Evolutionary conservation across 495 filamentous ascomycete genomes (phyloP).

Genomic region (Penicillium daleae): DNA sequence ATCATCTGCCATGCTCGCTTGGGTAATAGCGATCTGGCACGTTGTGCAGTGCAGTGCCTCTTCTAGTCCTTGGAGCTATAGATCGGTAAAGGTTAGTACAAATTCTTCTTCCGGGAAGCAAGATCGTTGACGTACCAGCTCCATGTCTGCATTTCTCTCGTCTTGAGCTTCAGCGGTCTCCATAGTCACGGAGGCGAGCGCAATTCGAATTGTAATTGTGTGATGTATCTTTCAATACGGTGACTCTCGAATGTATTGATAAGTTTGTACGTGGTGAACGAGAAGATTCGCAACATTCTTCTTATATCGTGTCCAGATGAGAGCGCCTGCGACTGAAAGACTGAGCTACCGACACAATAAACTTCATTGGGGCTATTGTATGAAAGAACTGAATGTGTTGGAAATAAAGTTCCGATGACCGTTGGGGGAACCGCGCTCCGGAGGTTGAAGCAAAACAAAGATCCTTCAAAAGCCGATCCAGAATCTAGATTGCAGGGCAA

Average conservation of each 20-base stretch:
- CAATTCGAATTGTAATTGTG: not conserved
- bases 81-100: not conserved
- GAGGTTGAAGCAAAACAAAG: conserved; percentile 2
- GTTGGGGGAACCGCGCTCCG: not conserved
- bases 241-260: not conserved
- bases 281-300: conserved; percentile 4
- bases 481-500: conserved; percentile 5
- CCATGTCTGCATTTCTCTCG: conserved; percentile 5
- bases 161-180: conserved; percentile 2
- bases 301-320: not conserved
- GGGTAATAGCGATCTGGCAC: conserved; percentile 28
- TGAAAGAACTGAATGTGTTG: not conserved
- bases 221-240: not conserved
- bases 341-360: not conserved
- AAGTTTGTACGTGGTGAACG: not conserved
- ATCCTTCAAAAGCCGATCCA: not conserved
- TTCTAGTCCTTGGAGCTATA: conserved; percentile 27
- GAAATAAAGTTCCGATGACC: not conserved
- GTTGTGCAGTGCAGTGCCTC: conserved; percentile 39
- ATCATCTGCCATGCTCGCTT: conserved; percentile 29
- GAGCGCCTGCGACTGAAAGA: not conserved
- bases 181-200: not conserved
- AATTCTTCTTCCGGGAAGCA: not conserved
- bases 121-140: conserved; percentile 9
- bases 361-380: conserved; percentile 3